These are phyloP conservation scores for Saccharomyces mikatae DNA, from an alignment of 805 yeast genomes.

Conservation along the genomic window DNA sequence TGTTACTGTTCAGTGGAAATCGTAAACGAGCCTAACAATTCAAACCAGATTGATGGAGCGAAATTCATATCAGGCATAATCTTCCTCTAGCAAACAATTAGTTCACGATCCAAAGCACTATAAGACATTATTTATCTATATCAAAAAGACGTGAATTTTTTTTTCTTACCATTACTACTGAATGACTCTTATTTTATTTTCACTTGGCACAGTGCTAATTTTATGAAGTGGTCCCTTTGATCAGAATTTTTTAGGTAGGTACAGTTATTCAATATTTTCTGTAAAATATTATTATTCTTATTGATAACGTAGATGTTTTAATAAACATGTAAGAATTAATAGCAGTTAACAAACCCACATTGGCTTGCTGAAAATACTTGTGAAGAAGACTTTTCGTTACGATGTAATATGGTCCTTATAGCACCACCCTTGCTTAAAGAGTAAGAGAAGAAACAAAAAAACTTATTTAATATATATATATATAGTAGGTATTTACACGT, in stretches of 20 bases:
- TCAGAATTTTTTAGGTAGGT: slow-evolving; percentile 19
- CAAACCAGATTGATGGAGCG: slow-evolving; percentile 19
- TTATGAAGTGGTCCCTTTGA: not conserved
- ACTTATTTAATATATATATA: not conserved
- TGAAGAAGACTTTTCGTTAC: slow-evolving; percentile 29
- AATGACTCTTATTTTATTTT: too few species aligned
- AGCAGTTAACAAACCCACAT: slow-evolving; percentile 36
- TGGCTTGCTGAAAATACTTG: slow-evolving; percentile 37
- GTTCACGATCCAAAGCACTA: not conserved
- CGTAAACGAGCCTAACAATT: slow-evolving; percentile 36
- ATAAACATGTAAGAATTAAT: slow-evolving; percentile 38
- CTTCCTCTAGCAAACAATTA: slow-evolving; percentile 24
- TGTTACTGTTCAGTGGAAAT: slow-evolving; percentile 38
- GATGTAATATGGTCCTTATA: too few species aligned
- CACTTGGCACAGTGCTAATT: too few species aligned
- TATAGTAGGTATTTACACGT: not conserved
- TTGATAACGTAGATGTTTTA: slow-evolving; percentile 9
- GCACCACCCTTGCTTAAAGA: not conserved
- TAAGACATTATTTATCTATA: too few species aligned
- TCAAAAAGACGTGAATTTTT: too few species aligned
- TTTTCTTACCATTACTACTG: too few species aligned
- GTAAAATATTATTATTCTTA: slow-evolving; percentile 7
- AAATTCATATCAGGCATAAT: slow-evolving; percentile 20
- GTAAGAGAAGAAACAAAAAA: not conserved
- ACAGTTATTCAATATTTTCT: slow-evolving; percentile 9